Evolutionary conservation across 1,139 yeast genomes (phyloP).

Genomic region (Barnettozyma hawaiiensis): DNA sequence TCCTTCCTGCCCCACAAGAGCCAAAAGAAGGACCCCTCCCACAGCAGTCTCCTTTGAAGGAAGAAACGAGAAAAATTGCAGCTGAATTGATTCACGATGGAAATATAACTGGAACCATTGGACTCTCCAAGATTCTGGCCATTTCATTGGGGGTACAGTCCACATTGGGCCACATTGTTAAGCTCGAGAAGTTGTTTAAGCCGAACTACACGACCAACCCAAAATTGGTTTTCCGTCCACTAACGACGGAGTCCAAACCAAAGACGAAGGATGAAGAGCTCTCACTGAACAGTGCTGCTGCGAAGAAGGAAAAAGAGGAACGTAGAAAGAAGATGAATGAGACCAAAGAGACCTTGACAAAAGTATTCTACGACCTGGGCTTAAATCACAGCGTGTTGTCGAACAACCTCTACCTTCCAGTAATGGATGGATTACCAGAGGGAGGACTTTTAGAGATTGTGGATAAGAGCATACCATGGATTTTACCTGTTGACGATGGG

Average conservation of each 20-base stretch:
- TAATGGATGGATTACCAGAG: conserved; percentile 42
- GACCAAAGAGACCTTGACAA: conserved; percentile 25
- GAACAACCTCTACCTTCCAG: conserved; percentile 46
- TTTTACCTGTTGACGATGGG: conserved; percentile 28
- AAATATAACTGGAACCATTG: conserved; percentile 35
- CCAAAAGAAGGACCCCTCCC: conserved; percentile 15
- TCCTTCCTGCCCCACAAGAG: conserved; percentile 48
- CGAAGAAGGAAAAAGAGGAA: conserved; percentile 21
- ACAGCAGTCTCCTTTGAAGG: conserved; percentile 8
- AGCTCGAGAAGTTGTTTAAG: conserved; percentile 45
- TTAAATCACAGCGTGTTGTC: conserved; percentile 37
- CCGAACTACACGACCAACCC: conserved; percentile 35
- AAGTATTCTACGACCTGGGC: conserved; percentile 14
- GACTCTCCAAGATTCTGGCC: conserved; percentile 52
- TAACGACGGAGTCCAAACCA: conserved; percentile 38
- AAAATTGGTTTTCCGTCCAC: conserved; percentile 48
- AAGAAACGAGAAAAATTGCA: conserved; percentile 35
- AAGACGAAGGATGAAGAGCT: conserved; percentile 13
- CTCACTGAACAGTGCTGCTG: conserved; percentile 17
- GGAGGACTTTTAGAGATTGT: conserved; percentile 63
- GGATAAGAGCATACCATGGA: conserved; percentile 42
- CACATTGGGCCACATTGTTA: conserved; percentile 48
- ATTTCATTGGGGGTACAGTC: conserved; percentile 47
- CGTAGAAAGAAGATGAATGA: conserved; percentile 22
- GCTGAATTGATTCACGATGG: conserved; percentile 46